Base-by-base conservation (phyloP, 2,329 filamentous ascomycete genomes). In the Scedosporium dehoogii region DNA sequence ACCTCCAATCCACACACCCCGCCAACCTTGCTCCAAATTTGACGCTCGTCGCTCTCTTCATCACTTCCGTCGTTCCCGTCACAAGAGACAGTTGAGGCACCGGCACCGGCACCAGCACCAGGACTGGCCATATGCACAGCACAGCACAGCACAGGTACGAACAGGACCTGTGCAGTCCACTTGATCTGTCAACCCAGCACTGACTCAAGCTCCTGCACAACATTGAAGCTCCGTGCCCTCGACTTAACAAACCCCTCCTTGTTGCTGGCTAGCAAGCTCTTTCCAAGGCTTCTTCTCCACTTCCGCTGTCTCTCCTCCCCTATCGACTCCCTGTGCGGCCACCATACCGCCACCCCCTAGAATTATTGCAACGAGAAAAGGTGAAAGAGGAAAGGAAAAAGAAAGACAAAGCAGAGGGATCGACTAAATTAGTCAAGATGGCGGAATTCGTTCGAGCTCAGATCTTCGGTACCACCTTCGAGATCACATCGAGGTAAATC, bases 401-500 rank as follows among this genome's bases (percentile, higher is more conserved):
- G 46, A 51, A 6, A 56, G 51, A 51, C 16, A 51, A 6, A 56
- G 51, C 51, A 33, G 14, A 58, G 23, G 6, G 16, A 14, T 29
- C 56, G 9, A 42, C 12, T 62, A 65, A 65, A 69, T 74, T 85
- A 87, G 73, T 74, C 85, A 87, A 73, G 75, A 97, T 99, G 94
- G 94, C 94, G 76, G 94, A 99, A 84, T 99, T 99, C 78, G 91
- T 99, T 74, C 90, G 94, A 79, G 92, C 93, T 74, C 93, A 97
- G 84, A 97, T 99, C 77, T 99, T 99, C 74, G 94, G 94, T 75
- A 99, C 94, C 66, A 97, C 94, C 70, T 99, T 99, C 75, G 94
- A 99, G 85, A 97, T 97, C 79, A 99, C 94, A 70, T 97, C 92
- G 78, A 90, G 94, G 92, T 97, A 85, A 21, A 29, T 61, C 46